These are phyloP conservation scores for Daldinia loculata DNA, from an alignment of 495 filamentous ascomycete species.

Conservation along the genomic window DNA sequence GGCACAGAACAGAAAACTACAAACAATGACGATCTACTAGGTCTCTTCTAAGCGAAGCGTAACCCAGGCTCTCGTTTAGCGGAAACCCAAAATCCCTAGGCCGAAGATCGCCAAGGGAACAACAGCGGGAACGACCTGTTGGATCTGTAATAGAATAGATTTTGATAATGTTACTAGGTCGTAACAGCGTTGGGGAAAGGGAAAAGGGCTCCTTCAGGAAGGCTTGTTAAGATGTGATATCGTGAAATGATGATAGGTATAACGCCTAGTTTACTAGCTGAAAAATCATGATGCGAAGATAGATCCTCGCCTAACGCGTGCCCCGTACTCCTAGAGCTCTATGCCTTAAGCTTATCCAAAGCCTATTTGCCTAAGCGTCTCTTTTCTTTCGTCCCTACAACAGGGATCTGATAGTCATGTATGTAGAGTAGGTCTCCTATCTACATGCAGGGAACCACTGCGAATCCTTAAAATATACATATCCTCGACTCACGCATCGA, in stretches of 20 bases:
- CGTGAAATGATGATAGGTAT: slow-evolving; percentile 10
- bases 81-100: slow-evolving; percentile 13
- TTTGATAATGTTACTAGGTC: neutral
- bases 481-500: slow-evolving; percentile 38
- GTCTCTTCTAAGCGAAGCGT: slow-evolving; percentile 71
- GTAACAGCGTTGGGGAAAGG: neutral
- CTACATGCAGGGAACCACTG: too few species aligned
- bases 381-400: neutral
- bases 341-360: neutral
- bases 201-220: neutral
- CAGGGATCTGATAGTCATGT: too few species aligned
- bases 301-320: neutral
- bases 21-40: slow-evolving; percentile 90
- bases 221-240: slow-evolving; percentile 18
- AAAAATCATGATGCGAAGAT: slow-evolving; percentile 20
- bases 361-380: neutral
- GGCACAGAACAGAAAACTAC: slow-evolving; percentile 58
- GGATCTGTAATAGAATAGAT: slow-evolving; percentile 22
- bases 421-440: too few species aligned
- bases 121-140: slow-evolving; percentile 14
- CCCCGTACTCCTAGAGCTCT: neutral
- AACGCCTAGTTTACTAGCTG: slow-evolving; percentile 23
- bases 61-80: neutral
- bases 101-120: neutral
- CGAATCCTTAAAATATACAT: neutral